A percentile compares a stretch with the other conserved stretches of the same genome.
These are phyloP conservation scores for Epichloe brachyelytri DNA, from an alignment of 2,329 filamentous ascomycete genomes.

Conservation along the genomic window DNA sequence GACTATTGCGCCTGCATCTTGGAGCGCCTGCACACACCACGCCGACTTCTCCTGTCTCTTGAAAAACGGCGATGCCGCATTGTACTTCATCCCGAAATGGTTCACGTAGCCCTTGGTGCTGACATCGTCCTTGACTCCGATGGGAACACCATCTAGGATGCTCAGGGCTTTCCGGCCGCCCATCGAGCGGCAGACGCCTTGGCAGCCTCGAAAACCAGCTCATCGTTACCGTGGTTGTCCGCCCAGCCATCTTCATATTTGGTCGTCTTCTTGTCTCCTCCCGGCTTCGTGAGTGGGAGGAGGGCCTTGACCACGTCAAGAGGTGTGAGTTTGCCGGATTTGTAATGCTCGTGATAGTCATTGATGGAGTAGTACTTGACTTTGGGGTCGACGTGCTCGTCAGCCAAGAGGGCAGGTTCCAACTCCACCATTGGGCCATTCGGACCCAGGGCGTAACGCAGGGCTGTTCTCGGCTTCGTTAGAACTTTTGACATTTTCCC, in stretches of 20 bases:
- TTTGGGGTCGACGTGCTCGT: conserved; percentile 26
- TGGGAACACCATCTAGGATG: conserved; percentile 67
- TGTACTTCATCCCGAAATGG: conserved; percentile 49
- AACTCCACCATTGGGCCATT: conserved; percentile 26
- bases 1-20: conserved; percentile 62
- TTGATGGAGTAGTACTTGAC: conserved; percentile 54
- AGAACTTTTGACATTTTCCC: background rate
- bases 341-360: conserved; percentile 69
- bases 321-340: conserved; percentile 56
- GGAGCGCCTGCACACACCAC: conserved; percentile 59
- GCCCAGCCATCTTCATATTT: conserved; percentile 62
- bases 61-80: conserved; percentile 40
- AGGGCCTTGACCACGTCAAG: conserved; percentile 57
- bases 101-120: conserved; percentile 57
- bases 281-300: conserved; percentile 55
- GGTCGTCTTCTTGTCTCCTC: conserved; percentile 36
- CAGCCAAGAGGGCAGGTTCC: conserved; percentile 26
- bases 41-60: conserved; percentile 40
- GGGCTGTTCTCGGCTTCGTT: conserved; percentile 26
- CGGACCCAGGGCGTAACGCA: conserved; percentile 39
- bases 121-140: conserved; percentile 74
- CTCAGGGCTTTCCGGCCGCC: conserved; percentile 51
- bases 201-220: conserved; percentile 54
- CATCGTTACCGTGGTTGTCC: conserved; percentile 43
- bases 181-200: conserved; percentile 62